Percentiles rank a stretch among this genome's conserved stretches.
These are phyloP conservation scores for Metarhizium sp. DNA, from an alignment of 2,329 filamentous ascomycete species.

Conservation along the genomic window DNA sequence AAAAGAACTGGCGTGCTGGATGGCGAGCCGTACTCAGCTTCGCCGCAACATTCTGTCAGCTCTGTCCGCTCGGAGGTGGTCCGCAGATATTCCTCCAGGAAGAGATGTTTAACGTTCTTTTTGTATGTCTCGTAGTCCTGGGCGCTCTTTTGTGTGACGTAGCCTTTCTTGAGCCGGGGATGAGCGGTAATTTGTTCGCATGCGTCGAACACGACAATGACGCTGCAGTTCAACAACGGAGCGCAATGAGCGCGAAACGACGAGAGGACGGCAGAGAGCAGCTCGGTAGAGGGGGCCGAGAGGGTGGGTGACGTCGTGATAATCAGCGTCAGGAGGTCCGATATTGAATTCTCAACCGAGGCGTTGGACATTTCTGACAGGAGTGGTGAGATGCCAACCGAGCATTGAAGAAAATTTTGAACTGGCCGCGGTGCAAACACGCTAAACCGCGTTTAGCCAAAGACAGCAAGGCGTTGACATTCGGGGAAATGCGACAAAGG, in stretches of 20 bases:
- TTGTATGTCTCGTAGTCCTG: constrained; percentile 33
- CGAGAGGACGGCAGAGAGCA: constrained; percentile 35
- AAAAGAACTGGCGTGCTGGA: constrained; percentile 18
- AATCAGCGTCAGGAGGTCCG: constrained; percentile 21
- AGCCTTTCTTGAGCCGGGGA: constrained; percentile 43
- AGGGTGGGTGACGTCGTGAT: constrained; percentile 48
- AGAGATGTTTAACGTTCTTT: constrained; percentile 32
- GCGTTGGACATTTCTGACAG: neutral
- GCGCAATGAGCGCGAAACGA: constrained; percentile 36
- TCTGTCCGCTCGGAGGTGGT: neutral
- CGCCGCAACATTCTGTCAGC: constrained; percentile 12
- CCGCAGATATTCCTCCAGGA: constrained; percentile 12
- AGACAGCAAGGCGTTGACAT: no score
- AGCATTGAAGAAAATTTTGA: neutral
- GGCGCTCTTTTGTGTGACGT: constrained; percentile 37
- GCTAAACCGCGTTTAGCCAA: neutral
- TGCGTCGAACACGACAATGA: constrained; percentile 43
- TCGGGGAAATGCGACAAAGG: no score
- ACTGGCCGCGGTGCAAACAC: neutral
- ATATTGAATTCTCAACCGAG: neutral
- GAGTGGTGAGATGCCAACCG: neutral
- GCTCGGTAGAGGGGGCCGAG: constrained; percentile 41
- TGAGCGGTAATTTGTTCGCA: constrained; percentile 36
- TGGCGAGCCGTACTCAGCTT: constrained; percentile 39
- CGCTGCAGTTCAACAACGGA: constrained; percentile 28